These are phyloP conservation scores for Aspergillus kassunensis DNA, from an alignment of 495 filamentous ascomycete species.

Conservation along the genomic window DNA sequence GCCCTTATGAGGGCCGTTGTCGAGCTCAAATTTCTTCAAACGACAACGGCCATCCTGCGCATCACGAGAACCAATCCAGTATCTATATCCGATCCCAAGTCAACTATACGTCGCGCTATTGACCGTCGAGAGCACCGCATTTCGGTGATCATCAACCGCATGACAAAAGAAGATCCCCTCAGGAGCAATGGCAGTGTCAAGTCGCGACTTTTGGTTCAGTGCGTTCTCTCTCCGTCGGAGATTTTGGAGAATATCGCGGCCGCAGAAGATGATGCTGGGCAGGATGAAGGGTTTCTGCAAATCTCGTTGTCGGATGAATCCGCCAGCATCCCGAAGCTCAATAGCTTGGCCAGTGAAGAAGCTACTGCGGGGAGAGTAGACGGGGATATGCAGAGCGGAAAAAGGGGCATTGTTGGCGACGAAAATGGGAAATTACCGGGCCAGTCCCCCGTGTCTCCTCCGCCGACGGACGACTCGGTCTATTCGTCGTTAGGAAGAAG, in stretches of 20 bases:
- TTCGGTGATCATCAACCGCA: constrained; percentile 9
- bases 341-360: not conserved
- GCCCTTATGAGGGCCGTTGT: constrained; percentile 5
- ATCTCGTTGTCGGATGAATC: not conserved
- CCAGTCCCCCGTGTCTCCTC: not conserved
- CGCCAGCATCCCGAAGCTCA: not conserved
- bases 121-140: constrained; percentile 17
- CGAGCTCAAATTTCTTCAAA: constrained; percentile 13
- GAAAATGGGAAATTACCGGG: not conserved
- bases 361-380: not conserved
- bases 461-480: constrained; percentile 9
- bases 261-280: not conserved
- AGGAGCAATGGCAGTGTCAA: not conserved
- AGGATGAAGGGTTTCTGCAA: not conserved
- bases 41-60: constrained; percentile 2
- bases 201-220: not conserved
- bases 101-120: constrained; percentile 9
- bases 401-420: not conserved
- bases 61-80: not conserved
- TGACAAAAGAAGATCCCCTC: constrained; percentile 4
- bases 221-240: not conserved
- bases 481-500: constrained; percentile 18
- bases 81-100: not conserved
- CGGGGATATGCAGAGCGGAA: not conserved
- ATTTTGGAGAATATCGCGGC: not conserved